A percentile compares a stretch with the other conserved stretches of the same genome.
These are phyloP conservation scores for Leptographium wingfieldii DNA, from an alignment of 2,329 filamentous ascomycete genomes.

Conservation along the genomic window DNA sequence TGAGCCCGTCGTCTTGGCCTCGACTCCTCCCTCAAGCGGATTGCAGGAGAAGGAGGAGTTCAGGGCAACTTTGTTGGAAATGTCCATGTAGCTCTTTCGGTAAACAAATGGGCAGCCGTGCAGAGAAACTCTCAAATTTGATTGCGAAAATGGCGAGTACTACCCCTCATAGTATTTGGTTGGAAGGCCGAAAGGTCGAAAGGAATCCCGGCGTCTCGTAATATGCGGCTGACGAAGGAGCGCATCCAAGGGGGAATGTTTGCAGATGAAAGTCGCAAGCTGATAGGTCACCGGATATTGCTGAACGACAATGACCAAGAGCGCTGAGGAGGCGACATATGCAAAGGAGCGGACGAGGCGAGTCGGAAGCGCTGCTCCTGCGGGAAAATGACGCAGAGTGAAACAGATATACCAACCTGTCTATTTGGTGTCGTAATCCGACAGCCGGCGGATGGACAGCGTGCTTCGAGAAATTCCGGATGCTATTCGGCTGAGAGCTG, in stretches of 20 bases:
- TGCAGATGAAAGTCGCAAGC: not conserved
- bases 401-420: not conserved
- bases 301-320: not conserved
- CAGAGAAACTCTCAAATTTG: not conserved
- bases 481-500: not conserved
- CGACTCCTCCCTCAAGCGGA: conserved; percentile 20
- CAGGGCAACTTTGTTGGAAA: conserved; percentile 10
- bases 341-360: not conserved
- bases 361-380: not conserved
- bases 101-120: not conserved
- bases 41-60: conserved; percentile 8
- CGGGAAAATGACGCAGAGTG: not conserved
- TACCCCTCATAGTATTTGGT: not conserved
- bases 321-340: not conserved
- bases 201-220: not conserved
- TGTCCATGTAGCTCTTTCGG: not conserved
- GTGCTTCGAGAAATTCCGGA: not conserved
- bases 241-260: not conserved
- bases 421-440: not conserved
- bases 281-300: not conserved
- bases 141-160: not conserved
- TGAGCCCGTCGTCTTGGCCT: conserved; percentile 28
- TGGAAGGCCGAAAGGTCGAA: not conserved
- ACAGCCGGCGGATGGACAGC: not conserved
- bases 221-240: not conserved